These are phyloP conservation scores for Cladobotryum protrusum DNA, from an alignment of 2,329 filamentous ascomycete species.

Conservation along the genomic window DNA sequence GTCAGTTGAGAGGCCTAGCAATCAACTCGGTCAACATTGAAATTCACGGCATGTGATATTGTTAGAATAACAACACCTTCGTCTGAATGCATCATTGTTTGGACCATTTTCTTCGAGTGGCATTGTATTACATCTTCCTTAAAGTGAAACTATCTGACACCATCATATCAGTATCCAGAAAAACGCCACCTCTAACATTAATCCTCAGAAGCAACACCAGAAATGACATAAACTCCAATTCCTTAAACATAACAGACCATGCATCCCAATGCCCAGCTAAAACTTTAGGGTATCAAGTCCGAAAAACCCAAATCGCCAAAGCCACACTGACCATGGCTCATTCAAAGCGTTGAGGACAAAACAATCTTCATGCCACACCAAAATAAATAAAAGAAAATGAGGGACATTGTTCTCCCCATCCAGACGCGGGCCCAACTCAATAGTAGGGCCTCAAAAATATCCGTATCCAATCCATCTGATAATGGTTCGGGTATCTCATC, in stretches of 20 bases:
- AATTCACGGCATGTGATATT: no score
- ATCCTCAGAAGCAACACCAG: background rate
- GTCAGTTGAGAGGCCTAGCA: no score
- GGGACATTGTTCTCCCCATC: no score
- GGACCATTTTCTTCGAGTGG: no score
- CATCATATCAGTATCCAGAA: no score
- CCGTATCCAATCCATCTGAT: slow-evolving; percentile 7
- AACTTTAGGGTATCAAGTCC: background rate
- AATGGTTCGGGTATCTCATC: slow-evolving; percentile 2
- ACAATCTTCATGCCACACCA: background rate
- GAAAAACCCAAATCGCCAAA: background rate
- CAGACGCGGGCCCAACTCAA: no score
- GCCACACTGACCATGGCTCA: background rate
- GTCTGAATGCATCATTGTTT: no score
- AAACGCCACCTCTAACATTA: background rate
- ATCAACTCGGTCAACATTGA: no score
- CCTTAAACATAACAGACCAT: background rate
- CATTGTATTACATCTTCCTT: no score
- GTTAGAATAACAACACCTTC: no score
- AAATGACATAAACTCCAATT: background rate
- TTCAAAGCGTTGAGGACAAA: background rate
- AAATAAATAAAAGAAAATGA: no score
- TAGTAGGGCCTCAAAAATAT: background rate
- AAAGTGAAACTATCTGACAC: no score
- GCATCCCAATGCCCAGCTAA: background rate